Percentiles rank a stretch among this genome's conserved stretches.
Conservation (phyloP, 1,284 basidiomycete species). For the Cryptococcus amylolentus region DNA sequence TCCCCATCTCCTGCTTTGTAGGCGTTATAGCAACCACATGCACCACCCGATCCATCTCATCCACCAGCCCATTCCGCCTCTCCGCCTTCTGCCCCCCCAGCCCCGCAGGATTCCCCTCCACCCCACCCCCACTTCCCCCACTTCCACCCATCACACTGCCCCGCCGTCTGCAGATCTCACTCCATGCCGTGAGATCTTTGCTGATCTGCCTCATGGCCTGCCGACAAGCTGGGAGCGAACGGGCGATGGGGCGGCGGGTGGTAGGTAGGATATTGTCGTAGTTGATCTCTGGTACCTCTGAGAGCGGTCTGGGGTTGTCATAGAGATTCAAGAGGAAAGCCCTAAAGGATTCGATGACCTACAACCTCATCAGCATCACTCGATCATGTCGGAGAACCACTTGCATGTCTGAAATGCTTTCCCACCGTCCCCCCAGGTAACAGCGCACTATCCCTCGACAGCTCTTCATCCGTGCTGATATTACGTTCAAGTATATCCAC, state of each 20-base stretch:
- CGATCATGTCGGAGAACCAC: slow-evolving; percentile 1
- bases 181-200: slow-evolving; percentile 25
- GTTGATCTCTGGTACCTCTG: slow-evolving; percentile 27
- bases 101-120: slow-evolving; percentile 5
- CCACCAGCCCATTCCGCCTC: slow-evolving; percentile 14
- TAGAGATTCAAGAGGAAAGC: slow-evolving; percentile 27
- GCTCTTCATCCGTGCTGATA: slow-evolving; percentile 28
- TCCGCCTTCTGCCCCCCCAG: slow-evolving; percentile 9
- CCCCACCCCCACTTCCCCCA: background rate
- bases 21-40: slow-evolving; percentile 39
- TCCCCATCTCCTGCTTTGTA: slow-evolving; percentile 34
- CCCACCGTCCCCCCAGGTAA: slow-evolving; percentile 44
- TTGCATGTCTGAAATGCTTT: slow-evolving; percentile 46
- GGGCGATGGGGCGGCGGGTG: slow-evolving; percentile 25
- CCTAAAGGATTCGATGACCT: slow-evolving; percentile 41
- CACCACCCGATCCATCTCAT: slow-evolving; percentile 27
- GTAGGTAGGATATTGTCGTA: slow-evolving; percentile 37
- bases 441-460: slow-evolving; percentile 28
- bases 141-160: background rate
- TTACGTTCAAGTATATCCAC: slow-evolving; percentile 30
- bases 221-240: slow-evolving; percentile 23
- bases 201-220: slow-evolving; percentile 24
- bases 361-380: background rate
- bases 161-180: slow-evolving; percentile 1
- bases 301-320: background rate